phyloP scores from a whole-genome alignment of 345 rosid genomes.

The Hevea brasiliensis region DNA sequence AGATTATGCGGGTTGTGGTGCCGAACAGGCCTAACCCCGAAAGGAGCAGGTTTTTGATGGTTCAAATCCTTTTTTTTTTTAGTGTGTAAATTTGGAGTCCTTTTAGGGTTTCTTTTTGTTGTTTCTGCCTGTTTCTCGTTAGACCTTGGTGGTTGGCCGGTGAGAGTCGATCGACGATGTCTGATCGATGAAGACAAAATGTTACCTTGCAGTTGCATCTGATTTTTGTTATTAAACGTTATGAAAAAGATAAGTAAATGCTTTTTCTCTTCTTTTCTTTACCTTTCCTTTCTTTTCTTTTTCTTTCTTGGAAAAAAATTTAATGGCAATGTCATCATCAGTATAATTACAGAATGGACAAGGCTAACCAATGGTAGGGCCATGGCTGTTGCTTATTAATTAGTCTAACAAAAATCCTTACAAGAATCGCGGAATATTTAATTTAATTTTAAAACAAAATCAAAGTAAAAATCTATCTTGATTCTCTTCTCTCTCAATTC shows the following conservation, averaged over 20 bases:
- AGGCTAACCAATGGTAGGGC: conserved; percentile 26
- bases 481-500: neutral
- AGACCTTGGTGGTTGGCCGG: conserved; percentile 19
- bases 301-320: conserved; percentile 9
- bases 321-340: conserved; percentile 21
- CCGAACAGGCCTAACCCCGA: conserved; percentile 40
- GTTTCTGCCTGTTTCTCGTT: conserved; percentile 7
- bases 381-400: conserved; percentile 19
- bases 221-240: conserved; percentile 20
- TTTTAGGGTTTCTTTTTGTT: neutral
- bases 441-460: neutral
- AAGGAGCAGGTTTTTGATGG: neutral
- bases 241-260: conserved; percentile 12
- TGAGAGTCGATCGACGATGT: conserved; percentile 15
- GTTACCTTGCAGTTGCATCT: conserved; percentile 23
- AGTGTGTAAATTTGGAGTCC: conserved; percentile 21
- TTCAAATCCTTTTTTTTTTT: neutral
- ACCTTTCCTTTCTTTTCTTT: neutral
- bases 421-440: neutral
- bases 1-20: conserved; percentile 32
- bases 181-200: conserved; percentile 21
- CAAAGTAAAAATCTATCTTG: neutral
- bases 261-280: neutral
- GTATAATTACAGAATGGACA: conserved; percentile 8
- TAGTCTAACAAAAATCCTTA: neutral